These are phyloP conservation scores for Rosa rugosa DNA, from an alignment of 306 rosid species.

Conservation along the genomic window DNA sequence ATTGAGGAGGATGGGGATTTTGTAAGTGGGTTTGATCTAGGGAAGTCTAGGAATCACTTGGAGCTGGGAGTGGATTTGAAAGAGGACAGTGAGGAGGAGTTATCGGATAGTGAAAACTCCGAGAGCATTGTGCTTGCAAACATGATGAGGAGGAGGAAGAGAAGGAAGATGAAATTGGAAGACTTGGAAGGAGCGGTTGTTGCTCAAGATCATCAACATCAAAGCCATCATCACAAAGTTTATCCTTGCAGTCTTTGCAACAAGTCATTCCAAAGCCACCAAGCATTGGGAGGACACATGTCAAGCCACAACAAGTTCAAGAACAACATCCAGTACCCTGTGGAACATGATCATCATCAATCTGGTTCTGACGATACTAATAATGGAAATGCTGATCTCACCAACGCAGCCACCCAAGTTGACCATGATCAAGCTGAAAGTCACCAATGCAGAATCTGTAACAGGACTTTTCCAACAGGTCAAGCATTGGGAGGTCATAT, in stretches of 20 bases:
- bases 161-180: conserved; percentile 26
- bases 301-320: conserved; percentile 35
- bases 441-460: conserved; percentile 19
- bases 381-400: neutral
- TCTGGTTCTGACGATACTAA: conserved; percentile 14
- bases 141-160: conserved; percentile 15
- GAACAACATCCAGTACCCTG: conserved; percentile 1
- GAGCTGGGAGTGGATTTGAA: conserved; percentile 2
- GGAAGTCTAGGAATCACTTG: neutral
- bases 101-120: conserved; percentile 18
- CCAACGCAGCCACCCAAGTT: neutral
- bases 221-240: neutral
- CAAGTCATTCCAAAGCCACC: conserved; percentile 34
- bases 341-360: neutral
- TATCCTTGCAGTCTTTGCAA: conserved; percentile 38
- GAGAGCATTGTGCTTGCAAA: conserved; percentile 10
- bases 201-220: conserved; percentile 1
- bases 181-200: conserved; percentile 12
- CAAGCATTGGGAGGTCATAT: conserved; percentile 38
- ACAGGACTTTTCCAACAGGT: conserved; percentile 22
- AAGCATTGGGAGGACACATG: conserved; percentile 53
- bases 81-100: neutral
- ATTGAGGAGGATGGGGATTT: neutral
- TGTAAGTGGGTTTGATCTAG: neutral
- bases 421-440: conserved; percentile 7